A percentile compares a stretch with the other conserved stretches of the same genome.
These are phyloP conservation scores for Lipomyces chichibuensis DNA, from an alignment of 805 yeast species.

Conservation along the genomic window DNA sequence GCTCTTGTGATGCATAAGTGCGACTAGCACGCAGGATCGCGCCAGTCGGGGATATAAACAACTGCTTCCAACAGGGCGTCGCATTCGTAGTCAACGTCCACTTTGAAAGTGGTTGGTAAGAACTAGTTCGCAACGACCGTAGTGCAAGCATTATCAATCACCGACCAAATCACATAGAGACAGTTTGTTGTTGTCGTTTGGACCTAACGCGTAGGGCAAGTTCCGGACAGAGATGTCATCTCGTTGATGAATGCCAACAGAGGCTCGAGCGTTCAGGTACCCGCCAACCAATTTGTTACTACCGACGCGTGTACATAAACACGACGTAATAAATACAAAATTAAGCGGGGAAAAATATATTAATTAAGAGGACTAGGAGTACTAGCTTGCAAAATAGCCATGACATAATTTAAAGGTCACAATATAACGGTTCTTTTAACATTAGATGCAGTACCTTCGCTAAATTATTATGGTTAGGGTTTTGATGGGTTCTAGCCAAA, in stretches of 20 bases:
- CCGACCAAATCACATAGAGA: not conserved
- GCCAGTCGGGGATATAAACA: not conserved
- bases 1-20: constrained; percentile 12
- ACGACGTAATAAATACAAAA: too few relatives aligned
- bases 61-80: not conserved
- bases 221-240: not conserved
- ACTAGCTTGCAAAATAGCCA: too few relatives aligned
- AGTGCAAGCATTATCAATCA: not conserved
- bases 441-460: too few relatives aligned
- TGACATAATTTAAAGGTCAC: too few relatives aligned
- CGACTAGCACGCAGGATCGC: not conserved
- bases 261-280: too few relatives aligned
- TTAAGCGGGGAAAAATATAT: too few relatives aligned
- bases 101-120: not conserved
- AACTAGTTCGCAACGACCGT: not conserved
- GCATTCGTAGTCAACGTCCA: not conserved
- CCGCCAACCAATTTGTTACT: too few relatives aligned
- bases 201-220: not conserved
- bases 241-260: not conserved
- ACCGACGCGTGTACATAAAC: too few relatives aligned
- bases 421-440: too few relatives aligned
- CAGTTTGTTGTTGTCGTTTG: not conserved
- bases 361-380: too few relatives aligned
- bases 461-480: not conserved
- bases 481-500: not conserved